A percentile compares a stretch with the other conserved stretches of the same genome.
These are phyloP conservation scores for Nannochloropsis gaditana DNA, from an alignment of 108 stramenopile species.

Conservation along the genomic window DNA sequence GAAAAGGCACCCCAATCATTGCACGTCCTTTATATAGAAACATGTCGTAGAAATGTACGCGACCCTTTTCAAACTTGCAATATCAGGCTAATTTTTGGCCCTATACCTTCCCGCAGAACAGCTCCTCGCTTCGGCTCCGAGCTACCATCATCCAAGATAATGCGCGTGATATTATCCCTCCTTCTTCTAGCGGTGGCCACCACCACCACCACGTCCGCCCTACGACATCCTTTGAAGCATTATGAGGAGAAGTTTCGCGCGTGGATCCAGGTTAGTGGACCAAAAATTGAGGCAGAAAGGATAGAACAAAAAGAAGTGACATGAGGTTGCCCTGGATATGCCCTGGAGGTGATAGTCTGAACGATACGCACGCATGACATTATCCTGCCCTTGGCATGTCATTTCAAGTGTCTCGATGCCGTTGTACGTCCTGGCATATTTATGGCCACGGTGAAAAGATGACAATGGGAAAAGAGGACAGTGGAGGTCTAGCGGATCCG, in stretches of 20 bases:
- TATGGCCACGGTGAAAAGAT: too few species aligned
- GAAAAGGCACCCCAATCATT: not conserved
- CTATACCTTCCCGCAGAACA: not conserved
- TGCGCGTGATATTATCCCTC: not conserved
- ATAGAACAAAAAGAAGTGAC: not conserved
- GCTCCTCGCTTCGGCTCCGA: not conserved
- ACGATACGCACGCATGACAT: too few species aligned
- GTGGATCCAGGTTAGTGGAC: not conserved
- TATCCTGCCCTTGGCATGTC: too few species aligned
- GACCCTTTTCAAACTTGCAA: not conserved
- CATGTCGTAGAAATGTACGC: not conserved
- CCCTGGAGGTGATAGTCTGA: too few species aligned
- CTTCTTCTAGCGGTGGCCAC: not conserved
- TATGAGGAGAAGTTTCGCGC: conserved; percentile 14
- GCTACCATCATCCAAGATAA: not conserved
- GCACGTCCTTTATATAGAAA: not conserved
- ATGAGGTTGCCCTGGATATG: too few species aligned
- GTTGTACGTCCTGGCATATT: too few species aligned
- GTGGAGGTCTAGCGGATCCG: too few species aligned
- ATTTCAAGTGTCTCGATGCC: too few species aligned
- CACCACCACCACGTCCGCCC: not conserved
- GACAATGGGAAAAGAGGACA: too few species aligned
- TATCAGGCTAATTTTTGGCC: not conserved
- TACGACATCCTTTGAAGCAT: not conserved
- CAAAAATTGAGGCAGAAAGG: not conserved